Conservation (phyloP, 164 flowering plant genomes). For the Annona cherimola region DNA sequence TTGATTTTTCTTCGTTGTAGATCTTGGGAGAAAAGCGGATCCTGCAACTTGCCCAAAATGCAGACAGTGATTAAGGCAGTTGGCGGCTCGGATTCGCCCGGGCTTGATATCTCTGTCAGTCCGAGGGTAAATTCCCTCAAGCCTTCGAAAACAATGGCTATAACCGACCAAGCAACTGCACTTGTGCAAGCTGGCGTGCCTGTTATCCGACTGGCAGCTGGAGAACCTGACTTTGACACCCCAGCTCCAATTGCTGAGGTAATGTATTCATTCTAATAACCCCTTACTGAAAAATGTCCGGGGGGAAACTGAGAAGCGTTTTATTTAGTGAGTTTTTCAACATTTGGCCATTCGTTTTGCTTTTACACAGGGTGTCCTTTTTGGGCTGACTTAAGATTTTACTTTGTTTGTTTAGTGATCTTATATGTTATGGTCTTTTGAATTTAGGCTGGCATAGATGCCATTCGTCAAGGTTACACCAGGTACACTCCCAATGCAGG, state of each 20-base stretch:
- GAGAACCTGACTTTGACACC: slow-evolving; percentile 97
- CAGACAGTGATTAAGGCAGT: slow-evolving; percentile 36
- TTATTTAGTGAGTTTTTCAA: not conserved
- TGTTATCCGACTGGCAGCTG: slow-evolving; percentile 83
- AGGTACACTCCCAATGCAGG: slow-evolving; percentile 95
- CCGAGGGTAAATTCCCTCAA: slow-evolving; percentile 86
- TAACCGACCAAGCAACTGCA: slow-evolving; percentile 87
- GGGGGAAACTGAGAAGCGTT: not conserved
- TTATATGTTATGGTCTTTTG: not conserved
- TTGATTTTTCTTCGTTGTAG: slow-evolving; percentile 11
- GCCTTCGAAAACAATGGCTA: slow-evolving; percentile 88
- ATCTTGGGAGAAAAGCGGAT: slow-evolving; percentile 22
- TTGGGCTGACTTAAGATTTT: not conserved
- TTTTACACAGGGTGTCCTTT: not conserved
- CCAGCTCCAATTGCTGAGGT: slow-evolving; percentile 82
- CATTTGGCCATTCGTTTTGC: not conserved
- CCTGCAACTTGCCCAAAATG: slow-evolving; percentile 15
- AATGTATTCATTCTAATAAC: not conserved
- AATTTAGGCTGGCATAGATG: slow-evolving; percentile 84
- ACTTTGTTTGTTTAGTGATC: not conserved
- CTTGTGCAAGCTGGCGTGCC: slow-evolving; percentile 89
- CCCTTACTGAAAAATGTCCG: not conserved
- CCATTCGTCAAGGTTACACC: slow-evolving; percentile 87
- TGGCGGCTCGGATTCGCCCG: slow-evolving; percentile 23
- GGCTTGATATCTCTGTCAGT: slow-evolving; percentile 63